Conservation (phyloP, 352 stramenopile species). For the Chrysophaeum taylorii region DNA sequence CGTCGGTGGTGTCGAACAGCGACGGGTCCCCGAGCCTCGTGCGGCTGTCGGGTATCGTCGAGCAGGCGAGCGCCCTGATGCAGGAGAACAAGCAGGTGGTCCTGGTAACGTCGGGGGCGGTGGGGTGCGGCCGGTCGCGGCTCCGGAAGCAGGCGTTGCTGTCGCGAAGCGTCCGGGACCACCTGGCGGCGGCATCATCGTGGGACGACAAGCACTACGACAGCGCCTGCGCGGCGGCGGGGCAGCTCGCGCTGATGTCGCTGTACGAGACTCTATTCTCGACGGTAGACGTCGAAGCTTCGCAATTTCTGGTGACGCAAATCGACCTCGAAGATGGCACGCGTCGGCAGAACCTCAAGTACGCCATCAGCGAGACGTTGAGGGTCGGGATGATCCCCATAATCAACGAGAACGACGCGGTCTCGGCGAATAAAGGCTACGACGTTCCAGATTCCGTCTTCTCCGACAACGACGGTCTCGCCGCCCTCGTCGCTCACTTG, state of each 20-base stretch:
- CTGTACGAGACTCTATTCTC: conserved; percentile 91
- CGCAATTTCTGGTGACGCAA: conserved; percentile 66
- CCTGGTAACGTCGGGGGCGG: conserved; percentile 70
- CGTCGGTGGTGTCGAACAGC: conserved; percentile 81
- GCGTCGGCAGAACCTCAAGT: conserved; percentile 43
- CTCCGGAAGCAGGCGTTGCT: conserved; percentile 80
- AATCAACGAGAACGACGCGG: conserved; percentile 97
- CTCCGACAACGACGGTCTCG: conserved; percentile 87
- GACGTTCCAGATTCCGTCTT: conserved; percentile 57
- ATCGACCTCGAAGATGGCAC: conserved; percentile 40
- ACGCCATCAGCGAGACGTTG: conserved; percentile 57
- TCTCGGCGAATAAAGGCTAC: conserved; percentile 69
- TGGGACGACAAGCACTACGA: conserved; percentile 48
- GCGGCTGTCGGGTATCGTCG: conserved; percentile 60
- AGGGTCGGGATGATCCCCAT: conserved; percentile 92
- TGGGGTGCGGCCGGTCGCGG: conserved; percentile 81
- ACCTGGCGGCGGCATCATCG: conserved; percentile 63
- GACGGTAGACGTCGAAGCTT: conserved; percentile 82
- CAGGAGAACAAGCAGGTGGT: conserved; percentile 70
- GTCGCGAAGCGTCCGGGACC: conserved; percentile 63
- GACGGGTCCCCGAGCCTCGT: background rate
- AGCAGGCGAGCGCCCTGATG: conserved; percentile 84
- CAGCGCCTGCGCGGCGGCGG: conserved; percentile 66
- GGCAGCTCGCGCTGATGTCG: conserved; percentile 94
- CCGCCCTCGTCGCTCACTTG: conserved; percentile 45